Conservation (phyloP, 2,329 filamentous ascomycete genomes). For the Zasmidium cellare region DNA sequence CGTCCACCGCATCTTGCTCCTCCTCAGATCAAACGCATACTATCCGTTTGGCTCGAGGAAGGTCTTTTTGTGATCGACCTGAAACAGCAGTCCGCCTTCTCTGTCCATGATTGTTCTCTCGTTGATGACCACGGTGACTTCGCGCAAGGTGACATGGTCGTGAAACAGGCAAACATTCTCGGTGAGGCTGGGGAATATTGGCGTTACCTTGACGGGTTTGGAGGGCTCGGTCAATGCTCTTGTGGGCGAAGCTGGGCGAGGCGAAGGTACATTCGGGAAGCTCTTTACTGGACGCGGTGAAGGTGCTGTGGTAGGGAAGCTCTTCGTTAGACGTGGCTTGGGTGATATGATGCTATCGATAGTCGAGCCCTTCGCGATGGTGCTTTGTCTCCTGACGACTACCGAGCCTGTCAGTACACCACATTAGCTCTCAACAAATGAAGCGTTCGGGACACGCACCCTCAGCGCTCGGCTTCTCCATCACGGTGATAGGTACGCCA, state of each 20-base stretch:
- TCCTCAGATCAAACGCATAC: background rate
- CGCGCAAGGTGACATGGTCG: background rate
- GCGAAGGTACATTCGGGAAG: too few relatives aligned
- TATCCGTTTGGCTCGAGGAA: background rate
- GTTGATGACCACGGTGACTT: background rate
- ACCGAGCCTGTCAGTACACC: too few relatives aligned
- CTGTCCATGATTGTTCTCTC: background rate
- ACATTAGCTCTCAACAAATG: too few relatives aligned
- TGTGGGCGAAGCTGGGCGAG: background rate
- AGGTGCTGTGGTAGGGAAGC: background rate
- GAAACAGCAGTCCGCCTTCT: background rate
- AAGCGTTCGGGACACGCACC: too few relatives aligned
- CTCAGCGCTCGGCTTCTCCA: background rate
- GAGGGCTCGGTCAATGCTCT: background rate
- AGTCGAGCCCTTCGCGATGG: background rate
- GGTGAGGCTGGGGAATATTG: too few relatives aligned
- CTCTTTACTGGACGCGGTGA: background rate
- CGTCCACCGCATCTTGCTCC: background rate
- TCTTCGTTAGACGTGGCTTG: background rate
- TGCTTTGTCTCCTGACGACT: too few relatives aligned
- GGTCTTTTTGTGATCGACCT: background rate
- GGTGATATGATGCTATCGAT: constrained; percentile 1
- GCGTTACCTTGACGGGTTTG: background rate
- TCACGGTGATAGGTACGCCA: background rate
- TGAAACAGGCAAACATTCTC: too few relatives aligned